Conservation (phyloP, 371 early-diverging fungal genomes). For the Mucor racemosus region DNA sequence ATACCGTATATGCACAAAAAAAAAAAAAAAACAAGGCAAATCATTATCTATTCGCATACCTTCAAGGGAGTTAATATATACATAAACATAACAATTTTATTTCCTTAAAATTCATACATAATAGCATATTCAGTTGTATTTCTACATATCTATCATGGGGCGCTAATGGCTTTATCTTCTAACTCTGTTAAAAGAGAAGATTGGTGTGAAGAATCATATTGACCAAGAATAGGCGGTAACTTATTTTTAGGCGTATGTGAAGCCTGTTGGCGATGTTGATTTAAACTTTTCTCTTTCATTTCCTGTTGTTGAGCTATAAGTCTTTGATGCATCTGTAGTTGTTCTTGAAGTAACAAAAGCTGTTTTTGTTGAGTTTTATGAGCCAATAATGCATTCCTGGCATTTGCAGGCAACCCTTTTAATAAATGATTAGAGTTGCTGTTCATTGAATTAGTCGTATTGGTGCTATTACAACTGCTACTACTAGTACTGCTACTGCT, state of each 20-base stretch:
- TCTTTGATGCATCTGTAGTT: constrained; percentile 47
- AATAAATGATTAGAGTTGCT: constrained; percentile 11
- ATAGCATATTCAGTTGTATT: background rate
- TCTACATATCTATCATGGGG: background rate
- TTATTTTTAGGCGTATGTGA: constrained; percentile 1
- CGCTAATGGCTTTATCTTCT: constrained; percentile 22
- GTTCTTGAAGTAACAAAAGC: constrained; percentile 46
- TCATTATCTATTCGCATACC: background rate
- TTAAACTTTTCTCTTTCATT: constrained; percentile 18
- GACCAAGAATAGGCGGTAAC: constrained; percentile 24
- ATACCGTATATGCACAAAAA: too few relatives aligned
- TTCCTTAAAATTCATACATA: background rate
- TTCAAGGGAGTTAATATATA: too few relatives aligned
- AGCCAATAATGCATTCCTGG: constrained; percentile 40
- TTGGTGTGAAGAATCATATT: constrained; percentile 14
- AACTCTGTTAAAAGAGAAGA: constrained; percentile 14
- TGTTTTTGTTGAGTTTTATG: constrained; percentile 50
- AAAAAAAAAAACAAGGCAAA: background rate
- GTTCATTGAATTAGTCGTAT: background rate
- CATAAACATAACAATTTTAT: too few relatives aligned
- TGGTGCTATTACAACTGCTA: background rate
- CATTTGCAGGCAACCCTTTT: constrained; percentile 15
- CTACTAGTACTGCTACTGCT: background rate
- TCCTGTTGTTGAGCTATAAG: constrained; percentile 38
- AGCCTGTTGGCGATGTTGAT: background rate